phyloP scores from a whole-genome alignment of 2,329 filamentous ascomycete genomes.

The Aspergillus intermedius region DNA sequence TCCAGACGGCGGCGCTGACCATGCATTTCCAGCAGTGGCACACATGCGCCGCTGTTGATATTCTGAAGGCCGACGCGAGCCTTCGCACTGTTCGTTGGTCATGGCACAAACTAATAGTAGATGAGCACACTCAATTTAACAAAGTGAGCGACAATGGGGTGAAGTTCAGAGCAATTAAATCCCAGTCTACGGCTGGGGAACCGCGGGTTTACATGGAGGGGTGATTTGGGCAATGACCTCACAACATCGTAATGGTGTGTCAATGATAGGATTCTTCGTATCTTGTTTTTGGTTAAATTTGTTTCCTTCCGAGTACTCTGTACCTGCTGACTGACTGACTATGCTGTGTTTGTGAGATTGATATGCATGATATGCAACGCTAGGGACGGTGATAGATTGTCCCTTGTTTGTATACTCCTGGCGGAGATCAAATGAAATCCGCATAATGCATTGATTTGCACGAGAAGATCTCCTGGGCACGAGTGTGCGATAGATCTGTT shows the following conservation, averaged over 20 bases:
- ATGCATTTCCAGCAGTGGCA: constrained; percentile 27
- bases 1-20: constrained; percentile 33
- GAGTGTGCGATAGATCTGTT: too few relatives aligned
- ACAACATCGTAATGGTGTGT: not conserved
- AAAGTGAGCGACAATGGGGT: not conserved
- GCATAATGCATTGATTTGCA: too few relatives aligned
- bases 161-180: not conserved
- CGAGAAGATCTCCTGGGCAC: too few relatives aligned
- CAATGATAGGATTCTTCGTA: not conserved
- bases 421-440: too few relatives aligned
- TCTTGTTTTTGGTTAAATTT: too few relatives aligned
- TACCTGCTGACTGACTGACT: too few relatives aligned
- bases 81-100: constrained; percentile 1
- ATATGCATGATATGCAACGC: too few relatives aligned
- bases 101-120: not conserved
- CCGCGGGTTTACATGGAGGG: not conserved
- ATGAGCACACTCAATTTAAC: not conserved
- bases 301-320: too few relatives aligned
- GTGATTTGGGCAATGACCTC: not conserved
- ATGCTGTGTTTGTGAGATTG: too few relatives aligned
- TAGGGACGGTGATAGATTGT: too few relatives aligned
- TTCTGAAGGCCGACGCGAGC: constrained; percentile 27
- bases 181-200: not conserved
- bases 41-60: constrained; percentile 29
- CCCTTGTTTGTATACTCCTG: too few relatives aligned